These are phyloP conservation scores for Podospora tetraspora DNA, from an alignment of 495 filamentous ascomycete genomes.

Conservation along the genomic window DNA sequence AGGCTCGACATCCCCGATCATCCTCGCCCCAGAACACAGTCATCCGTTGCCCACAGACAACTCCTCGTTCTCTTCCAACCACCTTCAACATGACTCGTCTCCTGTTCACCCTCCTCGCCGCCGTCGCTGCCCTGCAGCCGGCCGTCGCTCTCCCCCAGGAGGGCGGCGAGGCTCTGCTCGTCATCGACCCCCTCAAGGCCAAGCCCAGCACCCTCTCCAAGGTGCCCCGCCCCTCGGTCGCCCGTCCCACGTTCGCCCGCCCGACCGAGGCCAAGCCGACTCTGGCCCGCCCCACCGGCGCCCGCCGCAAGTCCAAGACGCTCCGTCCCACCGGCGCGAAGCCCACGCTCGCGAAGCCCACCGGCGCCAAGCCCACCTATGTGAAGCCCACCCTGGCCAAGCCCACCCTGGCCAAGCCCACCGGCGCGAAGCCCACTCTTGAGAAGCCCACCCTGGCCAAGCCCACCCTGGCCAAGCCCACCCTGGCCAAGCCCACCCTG, in stretches of 20 bases:
- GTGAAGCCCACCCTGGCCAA: neutral
- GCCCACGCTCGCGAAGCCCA: neutral
- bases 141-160: slow-evolving; percentile 12
- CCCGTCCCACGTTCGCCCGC: neutral
- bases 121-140: slow-evolving; percentile 13
- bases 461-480: neutral
- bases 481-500: neutral
- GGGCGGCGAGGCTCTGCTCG: neutral
- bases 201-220: slow-evolving; percentile 5
- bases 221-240: neutral
- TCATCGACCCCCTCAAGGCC: slow-evolving; percentile 9
- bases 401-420: neutral
- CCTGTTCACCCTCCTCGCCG: slow-evolving; percentile 19
- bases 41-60: slow-evolving; percentile 45
- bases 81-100: slow-evolving; percentile 15
- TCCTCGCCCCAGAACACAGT: slow-evolving; percentile 20
- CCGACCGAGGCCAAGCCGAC: neutral
- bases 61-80: slow-evolving; percentile 14
- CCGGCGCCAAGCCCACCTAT: neutral
- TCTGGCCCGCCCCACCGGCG: neutral
- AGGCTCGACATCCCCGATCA: slow-evolving; percentile 8
- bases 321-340: neutral
- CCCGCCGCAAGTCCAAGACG: slow-evolving; percentile 1
- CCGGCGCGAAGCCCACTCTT: neutral
- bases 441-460: neutral